phyloP scores from a whole-genome alignment of 2,329 filamentous ascomycete species.

The Ophiostoma triangulosporum region DNA sequence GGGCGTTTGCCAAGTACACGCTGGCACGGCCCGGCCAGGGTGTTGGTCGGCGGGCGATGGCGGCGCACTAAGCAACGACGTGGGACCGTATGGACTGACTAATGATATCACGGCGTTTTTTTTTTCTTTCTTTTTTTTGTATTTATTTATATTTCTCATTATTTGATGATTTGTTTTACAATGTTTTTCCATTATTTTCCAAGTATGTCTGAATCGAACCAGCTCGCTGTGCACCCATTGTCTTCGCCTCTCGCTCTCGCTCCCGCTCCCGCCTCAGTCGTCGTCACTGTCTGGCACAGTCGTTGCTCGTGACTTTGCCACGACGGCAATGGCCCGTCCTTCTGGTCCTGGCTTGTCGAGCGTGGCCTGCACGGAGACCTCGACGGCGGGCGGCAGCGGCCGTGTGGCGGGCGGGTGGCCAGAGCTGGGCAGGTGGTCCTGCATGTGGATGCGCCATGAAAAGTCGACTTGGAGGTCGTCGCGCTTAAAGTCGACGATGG shows the following conservation, averaged over 20 bases:
- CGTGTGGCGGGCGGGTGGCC: background rate
- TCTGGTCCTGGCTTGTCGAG: background rate
- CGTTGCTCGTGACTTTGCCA: background rate
- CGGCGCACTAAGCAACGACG: background rate
- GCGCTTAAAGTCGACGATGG: conserved; percentile 58
- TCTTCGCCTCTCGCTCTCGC: background rate
- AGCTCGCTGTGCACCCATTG: too few species aligned
- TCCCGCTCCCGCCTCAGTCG: background rate
- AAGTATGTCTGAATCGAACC: too few species aligned
- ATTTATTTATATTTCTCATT: background rate
- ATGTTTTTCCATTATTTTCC: background rate
- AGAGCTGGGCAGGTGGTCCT: background rate
- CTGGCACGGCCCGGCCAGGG: conserved; percentile 34
- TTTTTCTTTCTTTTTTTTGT: background rate
- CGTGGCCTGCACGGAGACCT: conserved; percentile 19
- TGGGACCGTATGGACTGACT: background rate
- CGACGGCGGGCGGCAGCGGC: conserved; percentile 21
- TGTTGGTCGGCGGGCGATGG: conserved; percentile 15
- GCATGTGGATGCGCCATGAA: conserved; percentile 41
- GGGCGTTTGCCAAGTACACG: conserved; percentile 93
- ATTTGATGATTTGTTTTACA: background rate
- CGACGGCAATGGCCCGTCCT: background rate
- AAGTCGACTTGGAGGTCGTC: conserved; percentile 60
- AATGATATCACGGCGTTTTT: conserved; percentile 1
- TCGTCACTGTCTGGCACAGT: background rate